Base-by-base conservation (phyloP, 192 early-diverging fungal species). In the Coemansia sp. region DNA sequence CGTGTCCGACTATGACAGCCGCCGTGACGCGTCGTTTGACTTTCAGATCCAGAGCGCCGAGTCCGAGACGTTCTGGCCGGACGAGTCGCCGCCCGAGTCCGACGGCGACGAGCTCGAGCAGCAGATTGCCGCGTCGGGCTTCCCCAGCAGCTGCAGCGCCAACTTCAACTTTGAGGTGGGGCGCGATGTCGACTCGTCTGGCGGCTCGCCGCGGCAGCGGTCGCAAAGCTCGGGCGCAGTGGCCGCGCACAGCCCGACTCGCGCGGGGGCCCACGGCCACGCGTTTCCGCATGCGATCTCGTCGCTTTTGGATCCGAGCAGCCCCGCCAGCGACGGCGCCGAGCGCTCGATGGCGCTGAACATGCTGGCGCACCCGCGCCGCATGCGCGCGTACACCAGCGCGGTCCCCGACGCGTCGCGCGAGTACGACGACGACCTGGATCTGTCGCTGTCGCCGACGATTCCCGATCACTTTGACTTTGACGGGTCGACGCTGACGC, bases 401-500 rank as follows among this genome's bases (percentile, higher is more conserved):
- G 60, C 45, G 30, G 20, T 21, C 21, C 45, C 34, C 17, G 60
- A 55, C 5, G 28, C 42, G 15, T 43, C 43, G 3, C 52, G 52
- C 29, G 51, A 41, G 34, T 25, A 45, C 5, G 28, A 47, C 17
- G 45, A 47, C 14, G 22, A 42, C 21, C 10, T 25, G 10, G 28
- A 21, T 2, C 53, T 55, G 31, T 46, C 43, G 8, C 53, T 55
- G 31, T 46, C 43, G 38, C 28, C 47, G 47, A 41, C 20, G 45
- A 47, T 47, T 17, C 45, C 45, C 21, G 45, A 47, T 17, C 45
- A 47, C 26, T 23, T 49, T 26, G 73, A 47, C 26, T 23, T 53
- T 36, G 73, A 76, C 46, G 73, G 73, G 15, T 62, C 62, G 54
- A 76, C 73, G 29, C 55, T 76, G 58, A 76, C 73, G 42, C 66